phyloP scores from a whole-genome alignment of 2,329 filamentous ascomycete species.

The Colletotrichum horii region DNA sequence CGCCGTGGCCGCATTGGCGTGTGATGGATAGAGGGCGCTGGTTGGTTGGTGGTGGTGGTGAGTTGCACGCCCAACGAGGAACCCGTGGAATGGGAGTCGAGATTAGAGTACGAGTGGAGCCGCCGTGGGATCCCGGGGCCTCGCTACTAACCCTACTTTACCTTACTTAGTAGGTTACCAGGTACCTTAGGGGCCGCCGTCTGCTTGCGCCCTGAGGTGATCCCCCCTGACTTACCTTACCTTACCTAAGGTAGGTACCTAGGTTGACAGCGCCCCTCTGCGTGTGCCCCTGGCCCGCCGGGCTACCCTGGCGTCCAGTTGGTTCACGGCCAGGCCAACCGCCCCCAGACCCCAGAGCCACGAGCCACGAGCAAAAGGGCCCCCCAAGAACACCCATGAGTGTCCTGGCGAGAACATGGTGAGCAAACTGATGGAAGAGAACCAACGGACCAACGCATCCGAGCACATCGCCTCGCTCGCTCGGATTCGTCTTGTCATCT shows the following conservation, averaged over 20 bases:
- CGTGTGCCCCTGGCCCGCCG: background rate
- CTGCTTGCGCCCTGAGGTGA: background rate
- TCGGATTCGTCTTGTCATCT: constrained; percentile 2
- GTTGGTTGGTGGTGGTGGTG: background rate
- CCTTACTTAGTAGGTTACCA: too few species aligned
- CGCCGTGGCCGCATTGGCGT: constrained; percentile 8
- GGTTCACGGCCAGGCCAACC: background rate
- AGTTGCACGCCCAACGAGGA: background rate
- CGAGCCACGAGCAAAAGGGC: background rate
- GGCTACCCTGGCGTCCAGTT: background rate
- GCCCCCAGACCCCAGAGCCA: background rate
- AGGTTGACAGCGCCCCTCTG: background rate
- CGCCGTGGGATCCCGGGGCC: background rate
- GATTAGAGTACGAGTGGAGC: background rate
- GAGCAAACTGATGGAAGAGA: background rate
- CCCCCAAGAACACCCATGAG: background rate
- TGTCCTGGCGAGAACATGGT: background rate
- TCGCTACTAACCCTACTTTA: background rate
- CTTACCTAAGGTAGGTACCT: background rate
- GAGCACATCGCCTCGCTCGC: constrained; percentile 7
- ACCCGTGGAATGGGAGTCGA: background rate
- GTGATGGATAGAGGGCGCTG: background rate
- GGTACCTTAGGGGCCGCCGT: background rate
- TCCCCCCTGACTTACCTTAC: background rate
- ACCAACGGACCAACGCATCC: background rate